A percentile compares a stretch with the other conserved stretches of the same genome.
These are phyloP conservation scores for Hemerocallis citrina DNA, from an alignment of 106 monocot species.

Conservation along the genomic window DNA sequence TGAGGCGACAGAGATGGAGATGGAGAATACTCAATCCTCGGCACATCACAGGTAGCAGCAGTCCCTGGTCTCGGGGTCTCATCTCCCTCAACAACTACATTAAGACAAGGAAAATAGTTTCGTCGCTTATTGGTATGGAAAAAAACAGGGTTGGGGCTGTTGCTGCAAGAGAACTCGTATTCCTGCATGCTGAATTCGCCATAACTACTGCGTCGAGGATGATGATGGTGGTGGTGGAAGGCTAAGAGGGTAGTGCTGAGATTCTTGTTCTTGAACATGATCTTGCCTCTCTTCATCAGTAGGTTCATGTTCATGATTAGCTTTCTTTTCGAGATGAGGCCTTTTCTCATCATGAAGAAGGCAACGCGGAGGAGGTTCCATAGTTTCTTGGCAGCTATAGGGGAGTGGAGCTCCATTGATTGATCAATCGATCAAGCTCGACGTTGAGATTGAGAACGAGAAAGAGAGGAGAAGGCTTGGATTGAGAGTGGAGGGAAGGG, in stretches of 20 bases:
- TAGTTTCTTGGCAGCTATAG: conserved; percentile 25
- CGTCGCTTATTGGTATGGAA: conserved; percentile 17
- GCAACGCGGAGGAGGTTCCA: conserved; percentile 45
- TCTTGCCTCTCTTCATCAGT: conserved; percentile 47
- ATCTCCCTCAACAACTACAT: conserved; percentile 6
- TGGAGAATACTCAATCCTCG: not conserved
- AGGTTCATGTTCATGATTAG: conserved; percentile 51
- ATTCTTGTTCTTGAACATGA: conserved; percentile 28
- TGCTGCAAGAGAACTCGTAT: conserved; percentile 70
- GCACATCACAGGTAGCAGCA: not conserved
- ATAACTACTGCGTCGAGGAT: not conserved
- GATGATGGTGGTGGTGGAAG: conserved; percentile 21
- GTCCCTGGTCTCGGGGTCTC: not conserved
- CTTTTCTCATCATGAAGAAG: conserved; percentile 66
- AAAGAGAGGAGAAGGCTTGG: too few relatives aligned
- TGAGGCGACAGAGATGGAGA: not conserved
- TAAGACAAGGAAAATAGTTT: conserved; percentile 44
- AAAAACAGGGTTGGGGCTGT: conserved; percentile 36
- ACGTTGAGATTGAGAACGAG: too few relatives aligned
- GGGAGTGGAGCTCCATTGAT: conserved; percentile 43
- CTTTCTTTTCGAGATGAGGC: conserved; percentile 56
- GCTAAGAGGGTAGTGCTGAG: too few relatives aligned
- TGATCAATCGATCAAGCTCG: too few relatives aligned
- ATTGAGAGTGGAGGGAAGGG: too few relatives aligned
- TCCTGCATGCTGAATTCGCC: conserved; percentile 15